A percentile compares a stretch with the other conserved stretches of the same genome.
These are phyloP conservation scores for Penicillium psychrosexuale DNA, from an alignment of 2,329 filamentous ascomycete genomes.

Conservation along the genomic window DNA sequence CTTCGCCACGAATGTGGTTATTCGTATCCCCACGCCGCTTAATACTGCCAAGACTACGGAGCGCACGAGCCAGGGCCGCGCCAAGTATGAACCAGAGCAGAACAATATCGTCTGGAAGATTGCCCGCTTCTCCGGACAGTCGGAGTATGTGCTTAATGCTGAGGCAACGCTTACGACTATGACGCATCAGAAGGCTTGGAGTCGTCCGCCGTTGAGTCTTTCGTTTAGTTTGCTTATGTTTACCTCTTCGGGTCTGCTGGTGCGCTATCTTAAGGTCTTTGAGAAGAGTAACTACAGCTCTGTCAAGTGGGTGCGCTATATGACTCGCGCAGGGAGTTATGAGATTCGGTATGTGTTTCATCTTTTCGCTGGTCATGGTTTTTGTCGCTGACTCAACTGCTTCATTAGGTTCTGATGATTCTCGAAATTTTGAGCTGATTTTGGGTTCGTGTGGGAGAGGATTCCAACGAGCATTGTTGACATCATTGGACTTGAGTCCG, in stretches of 20 bases:
- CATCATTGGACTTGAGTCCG: background rate
- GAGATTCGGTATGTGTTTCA: slow-evolving; percentile 70
- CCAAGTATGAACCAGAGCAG: slow-evolving; percentile 96
- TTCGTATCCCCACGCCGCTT: slow-evolving; percentile 90
- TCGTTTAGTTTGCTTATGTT: slow-evolving; percentile 97
- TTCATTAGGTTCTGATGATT: slow-evolving; percentile 10
- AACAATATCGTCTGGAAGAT: slow-evolving; percentile 99
- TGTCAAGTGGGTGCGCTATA: slow-evolving; percentile 98
- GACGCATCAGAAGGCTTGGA: slow-evolving; percentile 98
- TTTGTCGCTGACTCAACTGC: background rate
- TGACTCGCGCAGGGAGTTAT: slow-evolving; percentile 96
- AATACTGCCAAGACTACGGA: slow-evolving; percentile 95
- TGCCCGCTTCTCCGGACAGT: slow-evolving; percentile 95
- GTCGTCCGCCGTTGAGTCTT: slow-evolving; percentile 82
- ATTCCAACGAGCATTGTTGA: background rate
- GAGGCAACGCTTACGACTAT: slow-evolving; percentile 92
- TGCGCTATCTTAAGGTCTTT: slow-evolving; percentile 96
- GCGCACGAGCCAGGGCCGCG: slow-evolving; percentile 90
- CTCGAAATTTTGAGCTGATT: background rate
- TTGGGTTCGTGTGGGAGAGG: background rate
- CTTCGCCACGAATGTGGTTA: slow-evolving; percentile 93
- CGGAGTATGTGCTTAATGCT: slow-evolving; percentile 89
- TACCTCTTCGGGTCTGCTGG: slow-evolving; percentile 86
- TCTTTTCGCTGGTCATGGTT: background rate
- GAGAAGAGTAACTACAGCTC: slow-evolving; percentile 99